Evolutionary conservation across 2,329 filamentous ascomycete genomes (phyloP), one percentile per base, ranked within the genome.

Genomic region (Coniochaeta pulveracea): DNA sequence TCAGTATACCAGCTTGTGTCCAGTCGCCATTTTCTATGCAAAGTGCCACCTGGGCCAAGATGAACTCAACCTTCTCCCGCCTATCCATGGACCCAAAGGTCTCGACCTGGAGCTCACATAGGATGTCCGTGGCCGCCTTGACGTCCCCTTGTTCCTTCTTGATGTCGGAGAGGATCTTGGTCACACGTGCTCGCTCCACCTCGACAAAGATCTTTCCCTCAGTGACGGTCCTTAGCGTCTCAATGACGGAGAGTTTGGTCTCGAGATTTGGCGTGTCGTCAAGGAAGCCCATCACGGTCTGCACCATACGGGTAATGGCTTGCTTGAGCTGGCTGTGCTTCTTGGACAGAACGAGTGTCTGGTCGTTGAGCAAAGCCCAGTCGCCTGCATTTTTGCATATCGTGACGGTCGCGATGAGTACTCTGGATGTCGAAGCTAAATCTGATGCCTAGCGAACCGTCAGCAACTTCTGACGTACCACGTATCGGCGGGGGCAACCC

Each of bases 141-240:
- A 94, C 66, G 51, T 98, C 89, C 43, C 88, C 89, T 61, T 96
- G 85, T 43, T 83, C 65, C 63, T 93, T 95, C 71, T 96, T 96
- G 69, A 98, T 96, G 58, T 95, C 77, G 33, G 91, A 96, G 10
- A 98, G 71, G 44, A 94, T 93, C 54, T 81, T 85, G 48, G 91
- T 98, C 39, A 98, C 80, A 46, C 91, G 83, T 43, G 91, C 91
- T 46, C 91, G 80, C 69, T 98, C 91, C 34, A 98, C 91, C 66
- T 98, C 91, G 48, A 98, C 89, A 51, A 98, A 98, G 56, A 98
- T 98, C 81, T 98, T 98, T 62, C 91, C 91, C 61, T 98, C 91
- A 7, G 91, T 98, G 31, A 98, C 89, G 26, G 89, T 96, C 47
- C 91, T 77, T 50, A 98, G 61, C 2, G 89, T 93, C 61, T 98